Evolutionary conservation across 2,329 filamentous ascomycete genomes (phyloP).

Genomic region (Colletotrichum trifolii): DNA sequence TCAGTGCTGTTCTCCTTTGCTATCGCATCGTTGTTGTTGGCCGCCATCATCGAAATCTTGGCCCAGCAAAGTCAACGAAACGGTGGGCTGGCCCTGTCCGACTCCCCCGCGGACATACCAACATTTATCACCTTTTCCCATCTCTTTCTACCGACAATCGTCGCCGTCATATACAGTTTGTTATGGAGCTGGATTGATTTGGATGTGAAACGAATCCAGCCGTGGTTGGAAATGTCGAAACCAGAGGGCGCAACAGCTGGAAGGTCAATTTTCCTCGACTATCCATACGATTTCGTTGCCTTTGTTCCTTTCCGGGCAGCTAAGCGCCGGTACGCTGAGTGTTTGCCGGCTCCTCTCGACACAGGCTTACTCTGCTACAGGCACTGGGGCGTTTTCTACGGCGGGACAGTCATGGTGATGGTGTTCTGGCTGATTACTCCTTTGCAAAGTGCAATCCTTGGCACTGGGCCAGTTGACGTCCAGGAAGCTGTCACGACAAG

Average conservation of each 20-base stretch:
- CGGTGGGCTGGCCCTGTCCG: slow-evolving; percentile 52
- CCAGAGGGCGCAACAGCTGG: slow-evolving; percentile 52
- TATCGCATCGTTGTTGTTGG: slow-evolving; percentile 50
- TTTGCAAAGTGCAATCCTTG: slow-evolving; percentile 65
- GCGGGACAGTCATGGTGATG: slow-evolving; percentile 58
- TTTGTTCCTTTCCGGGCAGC: slow-evolving; percentile 46
- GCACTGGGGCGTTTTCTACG: slow-evolving; percentile 65
- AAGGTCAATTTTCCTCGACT: slow-evolving; percentile 63
- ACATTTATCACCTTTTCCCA: slow-evolving; percentile 51
- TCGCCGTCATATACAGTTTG: slow-evolving; percentile 66
- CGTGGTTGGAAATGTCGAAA: slow-evolving; percentile 68
- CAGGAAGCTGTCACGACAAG: slow-evolving; percentile 7
- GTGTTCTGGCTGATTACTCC: slow-evolving; percentile 68
- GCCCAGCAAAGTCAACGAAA: slow-evolving; percentile 51
- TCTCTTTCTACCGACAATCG: slow-evolving; percentile 63
- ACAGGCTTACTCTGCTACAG: slow-evolving; percentile 40
- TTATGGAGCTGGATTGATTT: slow-evolving; percentile 70
- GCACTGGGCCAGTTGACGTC: slow-evolving; percentile 45
- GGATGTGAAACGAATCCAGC: slow-evolving; percentile 68
- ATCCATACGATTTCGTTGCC: slow-evolving; percentile 56
- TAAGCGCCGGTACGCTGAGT: too few species aligned
- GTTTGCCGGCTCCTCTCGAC: too few species aligned
- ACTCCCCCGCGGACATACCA: slow-evolving; percentile 47
- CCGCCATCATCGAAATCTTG: slow-evolving; percentile 57
- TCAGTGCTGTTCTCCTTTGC: slow-evolving; percentile 52